Evolutionary conservation across 495 filamentous ascomycete species (phyloP).

Genomic region (Achaetomiella virescens): DNA sequence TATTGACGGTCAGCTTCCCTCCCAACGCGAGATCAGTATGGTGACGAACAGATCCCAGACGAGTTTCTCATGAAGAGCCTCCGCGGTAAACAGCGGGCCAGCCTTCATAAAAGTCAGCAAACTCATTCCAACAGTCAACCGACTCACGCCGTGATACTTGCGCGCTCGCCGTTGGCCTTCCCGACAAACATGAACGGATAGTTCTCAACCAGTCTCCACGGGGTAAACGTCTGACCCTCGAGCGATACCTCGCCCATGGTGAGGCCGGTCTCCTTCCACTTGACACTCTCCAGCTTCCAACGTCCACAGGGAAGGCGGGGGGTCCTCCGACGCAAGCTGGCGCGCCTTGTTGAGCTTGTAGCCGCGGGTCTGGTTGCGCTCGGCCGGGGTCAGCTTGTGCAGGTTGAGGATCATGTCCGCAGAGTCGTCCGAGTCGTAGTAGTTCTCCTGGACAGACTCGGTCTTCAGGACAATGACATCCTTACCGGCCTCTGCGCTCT

Average conservation of each 20-base stretch:
- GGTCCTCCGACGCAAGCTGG: slow-evolving; percentile 10
- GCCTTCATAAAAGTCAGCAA: slow-evolving; percentile 34
- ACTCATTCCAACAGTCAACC: neutral
- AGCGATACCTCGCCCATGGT: slow-evolving; percentile 23
- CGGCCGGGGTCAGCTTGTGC: slow-evolving; percentile 8
- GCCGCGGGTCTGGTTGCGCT: neutral
- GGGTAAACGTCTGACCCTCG: slow-evolving; percentile 44
- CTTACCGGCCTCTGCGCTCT: neutral
- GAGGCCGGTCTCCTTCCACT: slow-evolving; percentile 21
- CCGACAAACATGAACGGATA: slow-evolving; percentile 57
- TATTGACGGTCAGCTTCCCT: slow-evolving; percentile 22
- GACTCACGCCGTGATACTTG: slow-evolving; percentile 16
- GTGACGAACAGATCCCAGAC: slow-evolving; percentile 70
- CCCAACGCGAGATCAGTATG: too few relatives aligned
- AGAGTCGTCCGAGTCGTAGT: slow-evolving; percentile 16
- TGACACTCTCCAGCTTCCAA: slow-evolving; percentile 17
- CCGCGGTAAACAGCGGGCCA: slow-evolving; percentile 50
- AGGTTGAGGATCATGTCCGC: slow-evolving; percentile 16
- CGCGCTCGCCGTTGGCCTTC: slow-evolving; percentile 37
- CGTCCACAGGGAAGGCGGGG: neutral
- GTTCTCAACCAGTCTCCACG: slow-evolving; percentile 50
- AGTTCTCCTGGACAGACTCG: neutral
- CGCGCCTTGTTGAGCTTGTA: slow-evolving; percentile 22
- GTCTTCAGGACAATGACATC: neutral
- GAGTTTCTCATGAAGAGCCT: slow-evolving; percentile 46